Conservation (phyloP, 495 filamentous ascomycete species). For the Penicillium desertorum region DNA sequence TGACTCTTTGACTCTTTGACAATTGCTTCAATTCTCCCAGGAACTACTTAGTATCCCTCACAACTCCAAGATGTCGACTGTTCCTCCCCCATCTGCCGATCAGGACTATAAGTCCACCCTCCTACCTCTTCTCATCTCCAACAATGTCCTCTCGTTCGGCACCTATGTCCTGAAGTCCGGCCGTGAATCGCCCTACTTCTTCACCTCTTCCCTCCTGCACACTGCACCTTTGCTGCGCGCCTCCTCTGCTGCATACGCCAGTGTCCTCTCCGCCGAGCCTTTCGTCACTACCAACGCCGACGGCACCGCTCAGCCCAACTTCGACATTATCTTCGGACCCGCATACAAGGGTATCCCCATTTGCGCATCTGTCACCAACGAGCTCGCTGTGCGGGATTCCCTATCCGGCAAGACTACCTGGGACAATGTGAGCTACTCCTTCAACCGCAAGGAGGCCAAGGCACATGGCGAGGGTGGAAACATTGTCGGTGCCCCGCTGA, state of each 20-base stretch:
- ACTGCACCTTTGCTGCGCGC: constrained; percentile 68
- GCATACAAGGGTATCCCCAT: constrained; percentile 96
- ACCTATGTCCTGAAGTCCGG: constrained; percentile 87
- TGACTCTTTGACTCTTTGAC: constrained; percentile 1
- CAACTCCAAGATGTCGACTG: constrained; percentile 22
- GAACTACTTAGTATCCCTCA: background rate
- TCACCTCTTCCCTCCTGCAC: constrained; percentile 89
- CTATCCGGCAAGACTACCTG: constrained; percentile 39
- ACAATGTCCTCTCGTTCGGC: constrained; percentile 83
- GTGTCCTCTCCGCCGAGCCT: constrained; percentile 57
- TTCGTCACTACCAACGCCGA: constrained; percentile 40
- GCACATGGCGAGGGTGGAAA: constrained; percentile 89
- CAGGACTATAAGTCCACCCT: constrained; percentile 65
- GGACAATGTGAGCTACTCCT: constrained; percentile 68
- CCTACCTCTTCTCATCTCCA: constrained; percentile 66
- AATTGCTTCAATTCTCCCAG: constrained; percentile 5
- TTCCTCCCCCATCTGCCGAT: constrained; percentile 30
- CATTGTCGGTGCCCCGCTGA: constrained; percentile 82
- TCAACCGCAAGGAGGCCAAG: constrained; percentile 95
- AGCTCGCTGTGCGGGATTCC: constrained; percentile 63
- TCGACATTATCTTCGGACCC: constrained; percentile 61
- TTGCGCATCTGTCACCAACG: constrained; percentile 67
- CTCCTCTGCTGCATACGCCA: constrained; percentile 76
- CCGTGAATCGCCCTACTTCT: constrained; percentile 96
- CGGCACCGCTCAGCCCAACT: constrained; percentile 33